A percentile compares a stretch with the other conserved stretches of the same genome.
phyloP scores from a whole-genome alignment of 345 rosid species.

The Salix exigua region DNA sequence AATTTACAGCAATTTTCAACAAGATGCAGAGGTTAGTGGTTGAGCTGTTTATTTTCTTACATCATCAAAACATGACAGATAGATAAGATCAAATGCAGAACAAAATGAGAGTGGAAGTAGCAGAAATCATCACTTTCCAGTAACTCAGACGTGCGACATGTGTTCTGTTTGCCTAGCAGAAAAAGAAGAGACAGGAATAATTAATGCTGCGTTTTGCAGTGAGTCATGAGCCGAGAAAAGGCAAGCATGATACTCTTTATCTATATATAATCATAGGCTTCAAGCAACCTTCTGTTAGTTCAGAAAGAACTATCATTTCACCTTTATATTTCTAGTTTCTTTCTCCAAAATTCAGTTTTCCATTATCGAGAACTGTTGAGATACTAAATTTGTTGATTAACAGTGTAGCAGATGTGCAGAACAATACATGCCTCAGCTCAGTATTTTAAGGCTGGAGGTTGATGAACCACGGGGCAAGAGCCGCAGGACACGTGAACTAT shows the following conservation, averaged over 20 bases:
- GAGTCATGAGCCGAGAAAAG: slow-evolving; percentile 12
- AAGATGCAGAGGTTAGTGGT: background rate
- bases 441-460: background rate
- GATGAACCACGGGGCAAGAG: background rate
- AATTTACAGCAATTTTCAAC: no score
- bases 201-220: slow-evolving; percentile 11
- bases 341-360: background rate
- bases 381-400: background rate
- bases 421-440: background rate
- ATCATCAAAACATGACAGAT: background rate
- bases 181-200: background rate
- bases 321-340: background rate
- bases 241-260: background rate
- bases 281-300: background rate
- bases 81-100: background rate
- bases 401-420: background rate
- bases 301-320: background rate
- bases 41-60: background rate
- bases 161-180: slow-evolving; percentile 11
- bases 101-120: background rate
- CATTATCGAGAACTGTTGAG: background rate
- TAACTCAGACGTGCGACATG: background rate
- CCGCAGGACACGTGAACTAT: background rate
- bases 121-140: slow-evolving; percentile 9
- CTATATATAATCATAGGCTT: background rate